Conservation (phyloP, 2,329 filamentous ascomycete species). For the Colletotrichum higginsianum region DNA sequence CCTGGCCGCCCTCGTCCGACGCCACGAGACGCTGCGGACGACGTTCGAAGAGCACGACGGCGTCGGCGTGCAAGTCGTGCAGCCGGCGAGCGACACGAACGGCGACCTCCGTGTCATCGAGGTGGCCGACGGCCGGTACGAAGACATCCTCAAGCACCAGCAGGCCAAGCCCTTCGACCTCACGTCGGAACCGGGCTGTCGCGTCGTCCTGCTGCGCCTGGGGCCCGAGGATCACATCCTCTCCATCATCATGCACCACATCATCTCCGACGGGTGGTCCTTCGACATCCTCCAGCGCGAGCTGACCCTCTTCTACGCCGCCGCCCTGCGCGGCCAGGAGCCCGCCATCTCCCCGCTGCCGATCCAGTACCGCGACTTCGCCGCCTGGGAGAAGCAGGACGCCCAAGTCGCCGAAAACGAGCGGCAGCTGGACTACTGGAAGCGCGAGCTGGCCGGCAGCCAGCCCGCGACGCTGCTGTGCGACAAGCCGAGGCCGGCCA, state of each 20-base stretch:
- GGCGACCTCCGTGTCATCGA: not conserved
- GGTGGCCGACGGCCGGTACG: not conserved
- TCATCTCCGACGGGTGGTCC: constrained; percentile 26
- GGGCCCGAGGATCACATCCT: constrained; percentile 12
- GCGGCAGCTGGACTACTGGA: constrained; percentile 12
- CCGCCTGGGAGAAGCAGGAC: not conserved
- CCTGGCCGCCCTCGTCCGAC: constrained; percentile 39
- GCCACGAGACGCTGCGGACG: constrained; percentile 45
- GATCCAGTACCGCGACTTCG: constrained; percentile 9
- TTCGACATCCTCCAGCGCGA: constrained; percentile 5
- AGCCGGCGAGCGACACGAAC: constrained; percentile 1
- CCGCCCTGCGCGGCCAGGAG: constrained; percentile 1
- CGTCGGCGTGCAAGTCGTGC: constrained; percentile 20
- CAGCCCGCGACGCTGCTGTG: constrained; percentile 1
- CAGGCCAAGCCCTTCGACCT: not conserved
- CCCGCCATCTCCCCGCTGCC: not conserved
- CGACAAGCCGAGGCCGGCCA: constrained; percentile 38
- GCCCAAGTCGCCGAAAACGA: constrained; percentile 3
- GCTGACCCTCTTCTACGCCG: constrained; percentile 2
- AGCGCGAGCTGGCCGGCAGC: constrained; percentile 50
- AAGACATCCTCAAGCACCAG: not conserved
- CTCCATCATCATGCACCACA: constrained; percentile 22
- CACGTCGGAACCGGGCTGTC: not conserved
- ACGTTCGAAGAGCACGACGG: constrained; percentile 37
- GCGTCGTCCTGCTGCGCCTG: constrained; percentile 29